Evolutionary conservation across 805 yeast species (phyloP), one percentile per base, ranked within the genome.

Genomic region (Metschnikowia reukaufii): DNA sequence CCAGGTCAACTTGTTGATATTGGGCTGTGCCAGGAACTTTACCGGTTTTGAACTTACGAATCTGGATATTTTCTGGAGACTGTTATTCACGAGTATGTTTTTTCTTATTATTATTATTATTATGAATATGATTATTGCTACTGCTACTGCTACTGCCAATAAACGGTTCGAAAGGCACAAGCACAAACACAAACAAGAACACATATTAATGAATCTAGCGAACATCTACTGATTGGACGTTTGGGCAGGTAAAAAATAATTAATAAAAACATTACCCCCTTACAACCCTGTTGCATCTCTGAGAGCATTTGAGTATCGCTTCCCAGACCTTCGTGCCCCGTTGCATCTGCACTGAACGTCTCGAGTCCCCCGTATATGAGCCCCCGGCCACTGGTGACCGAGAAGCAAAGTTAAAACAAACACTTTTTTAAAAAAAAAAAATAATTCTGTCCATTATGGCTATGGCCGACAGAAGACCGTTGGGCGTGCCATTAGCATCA

Each of bases 381-480:
- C 9, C 18, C n/a, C 25, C 4, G 25, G 12, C 19, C 25, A 23
- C 37, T 19, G n/a, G 5, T 10, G 15, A 6, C 34, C 34, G 15
- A 25, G 8, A n/a, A 19, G 6, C 10, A 35, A 10, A 19, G 12
- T 19, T 13, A n/a, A 33, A 19, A 33, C 15, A 4, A n/a, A n/a
- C n/a, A n/a, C n/a, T n/a, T n/a, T n/a, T n/a, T n/a, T n/a, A 7
- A 15, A 38, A 19, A 27, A 17, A 20, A 20, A 30, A 29, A 15
- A 23, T n/a, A 34, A 34, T 25, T n/a, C 16, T 10, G 35, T 33
- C 36, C 31, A 19, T 6, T 13, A 81, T 81, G 86, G 86, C 86
- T 47, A 73, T 81, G 67, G 81, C 86, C 51, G 83, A 81, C 61
- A 77, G 83, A 71, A 79, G 84, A 73, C 85, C 85, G 21, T 72